Evolutionary conservation across 148 eudicot genomes (phyloP), one percentile per base, ranked within the genome.

Genomic region (Mesembryanthemum crystallinum): DNA sequence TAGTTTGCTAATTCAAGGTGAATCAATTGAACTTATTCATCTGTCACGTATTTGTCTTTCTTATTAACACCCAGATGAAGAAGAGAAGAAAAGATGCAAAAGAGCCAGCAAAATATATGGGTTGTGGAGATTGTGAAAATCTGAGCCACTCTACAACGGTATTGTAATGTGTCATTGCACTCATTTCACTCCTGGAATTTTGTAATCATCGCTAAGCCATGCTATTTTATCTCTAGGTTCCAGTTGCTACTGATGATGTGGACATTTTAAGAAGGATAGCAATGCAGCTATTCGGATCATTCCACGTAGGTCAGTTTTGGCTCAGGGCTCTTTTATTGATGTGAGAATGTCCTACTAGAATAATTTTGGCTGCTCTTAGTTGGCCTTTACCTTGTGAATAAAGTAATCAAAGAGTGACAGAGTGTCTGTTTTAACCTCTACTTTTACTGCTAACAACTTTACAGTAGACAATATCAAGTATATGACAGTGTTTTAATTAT

Each of bases 81-180:
- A 92, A 94, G 86, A 87, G 90, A 73, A 92, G 82, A 82, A 82
- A 84, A 85, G 93, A 85, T 72, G 92, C 97, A n/a, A 85, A 80
- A 80, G 96, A 94, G 85, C 98, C 98, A 78, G 75, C 85, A 51
- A 94, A 94, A 82, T 92, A 85, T 77, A 87, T 94, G 96, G 98
- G 98, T n/a, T 84, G 88, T 83, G 96, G 98, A 76, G 94, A 89
- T 73, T 94, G 97, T 82, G 97, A 94, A 78, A 94, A 92, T 82
- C 67, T 92, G 68, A 94, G 98, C 73, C 98, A 88, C 82, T 88
- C 97, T 20, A 77, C 86, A 8, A 94, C 94, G 88, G 98, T 94
- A 83, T 77, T 49, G 42, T 20, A 5, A 28, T 18, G 67, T 58
- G 18, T 29, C 57, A 51, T 55, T 83, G 49, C 54, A 37, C 64